Conservation (phyloP, 2,329 filamentous ascomycete genomes). For the Exserohilum turcica region DNA sequence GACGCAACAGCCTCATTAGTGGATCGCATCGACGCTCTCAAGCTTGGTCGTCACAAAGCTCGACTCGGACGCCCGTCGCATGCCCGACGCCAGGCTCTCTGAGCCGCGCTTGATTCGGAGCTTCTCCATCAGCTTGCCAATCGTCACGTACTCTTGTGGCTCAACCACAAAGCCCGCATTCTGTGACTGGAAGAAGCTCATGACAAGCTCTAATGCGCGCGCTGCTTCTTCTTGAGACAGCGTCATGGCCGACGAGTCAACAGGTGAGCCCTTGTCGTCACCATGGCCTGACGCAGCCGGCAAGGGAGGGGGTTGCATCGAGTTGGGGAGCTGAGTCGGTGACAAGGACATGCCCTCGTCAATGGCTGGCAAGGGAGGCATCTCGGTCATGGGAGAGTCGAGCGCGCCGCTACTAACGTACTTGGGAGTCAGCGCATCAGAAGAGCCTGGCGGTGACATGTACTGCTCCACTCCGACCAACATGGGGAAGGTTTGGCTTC, state of each 20-base stretch:
- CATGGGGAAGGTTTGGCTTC: slow-evolving; percentile 85
- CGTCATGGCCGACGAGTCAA: slow-evolving; percentile 58
- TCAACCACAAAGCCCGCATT: slow-evolving; percentile 73
- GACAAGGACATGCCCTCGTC: slow-evolving; percentile 50
- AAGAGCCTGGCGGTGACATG: slow-evolving; percentile 56
- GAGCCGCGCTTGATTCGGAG: slow-evolving; percentile 68
- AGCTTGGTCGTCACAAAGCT: slow-evolving; percentile 38
- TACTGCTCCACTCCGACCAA: slow-evolving; percentile 66
- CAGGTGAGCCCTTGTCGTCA: slow-evolving; percentile 27
- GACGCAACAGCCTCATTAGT: slow-evolving; percentile 24
- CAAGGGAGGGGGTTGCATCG: slow-evolving; percentile 55
- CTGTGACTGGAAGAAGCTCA: slow-evolving; percentile 78
- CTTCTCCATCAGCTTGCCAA: slow-evolving; percentile 85
- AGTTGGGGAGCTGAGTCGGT: slow-evolving; percentile 44
- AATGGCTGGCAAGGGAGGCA: slow-evolving; percentile 48
- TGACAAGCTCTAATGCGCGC: slow-evolving; percentile 77
- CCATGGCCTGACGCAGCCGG: slow-evolving; percentile 45
- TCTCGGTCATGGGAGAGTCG: slow-evolving; percentile 58
- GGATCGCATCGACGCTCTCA: slow-evolving; percentile 38
- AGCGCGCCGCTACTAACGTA: slow-evolving; percentile 54
- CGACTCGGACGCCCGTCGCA: slow-evolving; percentile 46
- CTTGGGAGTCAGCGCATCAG: slow-evolving; percentile 63
- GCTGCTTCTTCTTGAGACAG: slow-evolving; percentile 85
- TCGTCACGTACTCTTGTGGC: slow-evolving; percentile 74
- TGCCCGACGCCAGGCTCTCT: slow-evolving; percentile 38